Conservation (phyloP, 2,329 filamentous ascomycete genomes). For the Plenodomus tracheiphilus region DNA sequence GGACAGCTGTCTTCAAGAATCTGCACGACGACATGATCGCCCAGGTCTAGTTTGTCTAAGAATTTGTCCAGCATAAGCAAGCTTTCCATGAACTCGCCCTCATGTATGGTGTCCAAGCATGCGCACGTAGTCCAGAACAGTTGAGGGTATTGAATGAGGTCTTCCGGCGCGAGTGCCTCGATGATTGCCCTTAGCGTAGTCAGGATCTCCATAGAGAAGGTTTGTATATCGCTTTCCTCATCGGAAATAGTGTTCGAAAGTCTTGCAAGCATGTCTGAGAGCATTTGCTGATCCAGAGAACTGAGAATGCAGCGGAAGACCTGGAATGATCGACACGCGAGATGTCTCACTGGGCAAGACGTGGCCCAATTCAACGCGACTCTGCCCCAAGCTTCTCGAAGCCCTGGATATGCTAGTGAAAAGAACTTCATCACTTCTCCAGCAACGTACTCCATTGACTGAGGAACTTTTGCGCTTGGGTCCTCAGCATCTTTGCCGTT, state of each 20-base stretch:
- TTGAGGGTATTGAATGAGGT: constrained; percentile 87
- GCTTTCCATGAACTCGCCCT: constrained; percentile 89
- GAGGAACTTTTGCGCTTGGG: constrained; percentile 77
- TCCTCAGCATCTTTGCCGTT: constrained; percentile 73
- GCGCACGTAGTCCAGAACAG: constrained; percentile 98
- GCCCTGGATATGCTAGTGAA: constrained; percentile 77
- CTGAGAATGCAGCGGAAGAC: constrained; percentile 94
- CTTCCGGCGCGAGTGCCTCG: constrained; percentile 75
- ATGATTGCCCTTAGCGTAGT: constrained; percentile 94
- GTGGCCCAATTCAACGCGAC: constrained; percentile 94
- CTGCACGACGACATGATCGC: constrained; percentile 67
- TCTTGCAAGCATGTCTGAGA: constrained; percentile 93
- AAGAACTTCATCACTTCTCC: constrained; percentile 84
- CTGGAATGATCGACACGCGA: constrained; percentile 96
- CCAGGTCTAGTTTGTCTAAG: constrained; percentile 80
- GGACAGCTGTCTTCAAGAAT: constrained; percentile 79
- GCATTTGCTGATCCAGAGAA: constrained; percentile 87
- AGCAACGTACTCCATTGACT: constrained; percentile 84
- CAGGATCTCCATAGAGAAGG: constrained; percentile 96
- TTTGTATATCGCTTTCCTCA: constrained; percentile 89
- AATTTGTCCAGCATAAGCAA: constrained; percentile 89
- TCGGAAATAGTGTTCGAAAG: constrained; percentile 97
- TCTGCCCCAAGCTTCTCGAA: constrained; percentile 90
- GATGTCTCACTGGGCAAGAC: constrained; percentile 89
- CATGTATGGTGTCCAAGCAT: constrained; percentile 94